Percentiles rank a stretch among this genome's conserved stretches.
Conservation (phyloP, 192 early-diverging fungal species). For the Rhizoclosmatium sp. region DNA sequence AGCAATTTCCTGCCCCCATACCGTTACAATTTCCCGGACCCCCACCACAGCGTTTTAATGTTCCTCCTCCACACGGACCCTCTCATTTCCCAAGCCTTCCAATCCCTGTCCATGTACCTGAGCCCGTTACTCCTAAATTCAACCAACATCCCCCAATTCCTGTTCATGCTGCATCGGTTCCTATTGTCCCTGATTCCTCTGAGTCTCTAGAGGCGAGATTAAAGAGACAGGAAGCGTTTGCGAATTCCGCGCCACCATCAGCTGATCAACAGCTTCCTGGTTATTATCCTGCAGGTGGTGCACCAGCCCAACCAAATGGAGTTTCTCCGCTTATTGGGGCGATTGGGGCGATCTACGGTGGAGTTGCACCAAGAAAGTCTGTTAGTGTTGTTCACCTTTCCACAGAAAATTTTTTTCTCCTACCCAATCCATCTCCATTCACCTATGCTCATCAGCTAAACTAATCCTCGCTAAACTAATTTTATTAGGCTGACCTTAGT, state of each 20-base stretch:
- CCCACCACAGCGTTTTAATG: conserved; percentile 6
- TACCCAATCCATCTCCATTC: not conserved
- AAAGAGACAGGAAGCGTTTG: conserved; percentile 14
- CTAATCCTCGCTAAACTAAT: not conserved
- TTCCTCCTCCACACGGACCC: not conserved
- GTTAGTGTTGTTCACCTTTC: not conserved
- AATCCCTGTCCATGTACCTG: not conserved
- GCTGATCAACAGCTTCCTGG: conserved; percentile 9
- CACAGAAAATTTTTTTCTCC: not conserved
- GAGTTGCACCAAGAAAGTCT: not conserved
- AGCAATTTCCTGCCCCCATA: not conserved
- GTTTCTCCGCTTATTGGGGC: not conserved
- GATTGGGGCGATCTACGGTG: conserved; percentile 21
- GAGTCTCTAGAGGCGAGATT: conserved; percentile 32
- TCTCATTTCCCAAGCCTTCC: not conserved
- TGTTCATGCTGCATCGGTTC: not conserved
- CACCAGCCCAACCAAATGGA: not conserved
- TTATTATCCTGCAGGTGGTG: not conserved
- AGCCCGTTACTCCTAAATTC: no score
- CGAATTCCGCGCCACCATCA: not conserved
- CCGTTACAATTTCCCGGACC: not conserved
- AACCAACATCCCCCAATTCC: no score
- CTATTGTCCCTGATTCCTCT: not conserved
- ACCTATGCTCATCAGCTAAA: not conserved
- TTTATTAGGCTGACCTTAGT: not conserved